Evolutionary conservation across 2,329 filamentous ascomycete genomes (phyloP).

Genomic region (Ceratocystis colombiana): DNA sequence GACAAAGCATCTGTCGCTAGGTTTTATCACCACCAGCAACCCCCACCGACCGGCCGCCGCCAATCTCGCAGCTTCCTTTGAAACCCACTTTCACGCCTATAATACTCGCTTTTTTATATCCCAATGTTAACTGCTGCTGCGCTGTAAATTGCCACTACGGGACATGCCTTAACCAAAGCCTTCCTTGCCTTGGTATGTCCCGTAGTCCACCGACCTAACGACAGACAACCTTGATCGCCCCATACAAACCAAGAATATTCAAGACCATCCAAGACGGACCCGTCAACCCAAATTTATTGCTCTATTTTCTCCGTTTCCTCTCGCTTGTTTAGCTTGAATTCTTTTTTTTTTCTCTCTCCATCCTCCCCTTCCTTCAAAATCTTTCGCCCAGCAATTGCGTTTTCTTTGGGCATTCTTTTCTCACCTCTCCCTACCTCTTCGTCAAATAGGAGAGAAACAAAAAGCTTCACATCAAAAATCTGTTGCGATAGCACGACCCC

Average conservation of each 20-base stretch:
- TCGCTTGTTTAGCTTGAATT: slow-evolving; percentile 9
- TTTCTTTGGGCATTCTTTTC: background rate
- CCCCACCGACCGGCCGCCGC: slow-evolving; percentile 3
- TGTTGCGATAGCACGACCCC: background rate
- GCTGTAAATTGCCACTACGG: slow-evolving; percentile 87
- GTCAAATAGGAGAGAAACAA: background rate
- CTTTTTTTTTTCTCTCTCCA: background rate
- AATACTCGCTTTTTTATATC: slow-evolving; percentile 57
- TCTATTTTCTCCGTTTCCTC: slow-evolving; percentile 9
- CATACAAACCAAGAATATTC: slow-evolving; percentile 31
- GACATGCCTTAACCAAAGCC: slow-evolving; percentile 40
- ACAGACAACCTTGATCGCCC: slow-evolving; percentile 52
- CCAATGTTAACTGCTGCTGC: slow-evolving; percentile 44
- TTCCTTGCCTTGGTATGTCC: slow-evolving; percentile 40
- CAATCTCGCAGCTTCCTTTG: slow-evolving; percentile 28
- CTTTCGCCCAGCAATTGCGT: slow-evolving; percentile 3
- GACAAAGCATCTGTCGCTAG: slow-evolving; percentile 29
- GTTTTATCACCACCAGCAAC: slow-evolving; percentile 31
- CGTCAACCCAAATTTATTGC: slow-evolving; percentile 35
- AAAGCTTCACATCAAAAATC: background rate
- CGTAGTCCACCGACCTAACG: slow-evolving; percentile 74
- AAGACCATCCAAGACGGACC: slow-evolving; percentile 41
- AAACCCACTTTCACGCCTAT: slow-evolving; percentile 57
- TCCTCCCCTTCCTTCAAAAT: background rate
- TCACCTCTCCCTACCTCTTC: background rate